These are phyloP conservation scores for Grosmannia clavigera DNA, from an alignment of 2,329 filamentous ascomycete species.

Conservation along the genomic window DNA sequence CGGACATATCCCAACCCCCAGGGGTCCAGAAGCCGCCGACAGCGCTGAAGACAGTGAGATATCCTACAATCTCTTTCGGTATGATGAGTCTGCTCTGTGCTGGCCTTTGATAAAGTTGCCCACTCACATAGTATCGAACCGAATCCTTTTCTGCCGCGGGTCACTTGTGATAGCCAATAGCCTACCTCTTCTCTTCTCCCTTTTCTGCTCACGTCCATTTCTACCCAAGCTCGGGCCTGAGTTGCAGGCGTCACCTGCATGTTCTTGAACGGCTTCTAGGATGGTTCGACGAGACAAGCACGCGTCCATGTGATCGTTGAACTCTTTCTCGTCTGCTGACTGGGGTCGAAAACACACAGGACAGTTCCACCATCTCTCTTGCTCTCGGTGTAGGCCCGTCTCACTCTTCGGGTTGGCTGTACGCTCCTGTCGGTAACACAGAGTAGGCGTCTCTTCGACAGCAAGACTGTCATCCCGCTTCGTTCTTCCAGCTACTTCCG, in stretches of 20 bases:
- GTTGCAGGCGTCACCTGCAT: constrained; percentile 10
- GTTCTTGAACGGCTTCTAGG: constrained; percentile 60
- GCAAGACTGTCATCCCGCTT: background rate
- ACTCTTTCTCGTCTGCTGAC: constrained; percentile 56
- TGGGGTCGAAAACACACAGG: constrained; percentile 78
- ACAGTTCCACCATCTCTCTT: constrained; percentile 59
- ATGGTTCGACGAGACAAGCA: constrained; percentile 83
- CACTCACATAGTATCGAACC: constrained; percentile 26
- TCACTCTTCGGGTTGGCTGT: background rate
- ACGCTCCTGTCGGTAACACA: background rate
- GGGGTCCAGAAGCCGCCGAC: no score
- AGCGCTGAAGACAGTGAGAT: no score
- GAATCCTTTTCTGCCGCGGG: constrained; percentile 39
- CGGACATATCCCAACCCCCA: no score
- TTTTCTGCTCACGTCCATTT: constrained; percentile 22
- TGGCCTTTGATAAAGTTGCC: background rate
- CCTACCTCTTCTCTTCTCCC: constrained; percentile 27
- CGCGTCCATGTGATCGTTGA: constrained; percentile 87
- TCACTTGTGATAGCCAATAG: constrained; percentile 17
- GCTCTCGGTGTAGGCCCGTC: background rate
- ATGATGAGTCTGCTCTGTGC: no score
- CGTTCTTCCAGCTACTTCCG: background rate
- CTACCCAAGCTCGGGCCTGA: constrained; percentile 20
- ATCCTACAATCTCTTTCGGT: no score
- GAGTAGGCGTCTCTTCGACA: background rate